Evolutionary conservation across 208 protist genomes (phyloP).

Genomic region (Acanthamoeba comandoni): DNA sequence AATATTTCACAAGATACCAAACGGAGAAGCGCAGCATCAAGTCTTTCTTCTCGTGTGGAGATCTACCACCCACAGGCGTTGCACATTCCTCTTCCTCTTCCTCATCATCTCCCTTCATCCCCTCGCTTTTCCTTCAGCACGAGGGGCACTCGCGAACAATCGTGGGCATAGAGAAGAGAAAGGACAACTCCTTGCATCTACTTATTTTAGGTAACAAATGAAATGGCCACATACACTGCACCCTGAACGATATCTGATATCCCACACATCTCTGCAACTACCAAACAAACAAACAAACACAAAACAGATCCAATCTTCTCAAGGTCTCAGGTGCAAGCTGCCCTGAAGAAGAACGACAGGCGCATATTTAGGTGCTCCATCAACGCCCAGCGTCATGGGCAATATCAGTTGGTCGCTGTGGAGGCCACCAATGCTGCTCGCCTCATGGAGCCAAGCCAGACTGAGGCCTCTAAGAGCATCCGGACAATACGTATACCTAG

Average conservation of each 20-base stretch:
- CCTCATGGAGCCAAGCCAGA: constrained; percentile 40
- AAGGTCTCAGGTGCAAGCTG: background rate
- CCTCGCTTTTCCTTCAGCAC: constrained; percentile 65
- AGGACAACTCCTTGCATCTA: constrained; percentile 47
- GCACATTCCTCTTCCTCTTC: constrained; percentile 22
- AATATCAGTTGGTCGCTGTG: constrained; percentile 73
- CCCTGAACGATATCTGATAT: too few relatives aligned
- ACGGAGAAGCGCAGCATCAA: too few relatives aligned
- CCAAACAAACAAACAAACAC: background rate
- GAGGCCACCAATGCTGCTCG: constrained; percentile 37
- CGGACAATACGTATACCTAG: constrained; percentile 53
- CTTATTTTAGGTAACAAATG: constrained; percentile 46
- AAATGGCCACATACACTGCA: too few relatives aligned
- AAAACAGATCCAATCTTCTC: constrained; percentile 50
- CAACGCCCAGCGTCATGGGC: constrained; percentile 24
- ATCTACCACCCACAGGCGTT: too few relatives aligned
- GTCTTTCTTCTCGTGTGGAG: too few relatives aligned
- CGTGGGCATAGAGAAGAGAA: constrained; percentile 71
- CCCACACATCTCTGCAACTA: background rate
- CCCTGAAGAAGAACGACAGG: background rate
- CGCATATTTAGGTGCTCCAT: constrained; percentile 67
- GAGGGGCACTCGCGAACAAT: constrained; percentile 73
- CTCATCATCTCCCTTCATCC: constrained; percentile 35
- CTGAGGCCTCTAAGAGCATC: constrained; percentile 57
- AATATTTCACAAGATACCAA: too few relatives aligned